Conservation (phyloP, 768 basidiomycete species). For the Tylopilus intermedius region DNA sequence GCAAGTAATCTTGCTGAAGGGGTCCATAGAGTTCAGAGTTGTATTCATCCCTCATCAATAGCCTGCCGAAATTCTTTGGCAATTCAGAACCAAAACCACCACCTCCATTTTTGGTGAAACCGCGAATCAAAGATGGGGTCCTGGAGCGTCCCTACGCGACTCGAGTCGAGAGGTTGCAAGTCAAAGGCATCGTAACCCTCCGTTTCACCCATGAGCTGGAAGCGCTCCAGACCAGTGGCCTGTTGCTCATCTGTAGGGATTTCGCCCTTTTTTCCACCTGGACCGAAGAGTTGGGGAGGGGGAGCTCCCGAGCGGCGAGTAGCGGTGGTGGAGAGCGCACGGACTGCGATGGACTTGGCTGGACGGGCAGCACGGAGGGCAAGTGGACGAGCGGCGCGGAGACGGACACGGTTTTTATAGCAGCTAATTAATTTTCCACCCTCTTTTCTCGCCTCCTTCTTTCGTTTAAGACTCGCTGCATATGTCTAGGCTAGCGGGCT, state of each 20-base stretch:
- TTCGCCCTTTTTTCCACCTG: constrained; percentile 66
- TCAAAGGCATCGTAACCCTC: constrained; percentile 91
- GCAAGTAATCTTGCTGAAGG: not conserved
- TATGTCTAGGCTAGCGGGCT: not conserved
- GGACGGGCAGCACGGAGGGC: constrained; percentile 19
- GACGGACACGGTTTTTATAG: not conserved
- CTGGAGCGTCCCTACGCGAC: constrained; percentile 77
- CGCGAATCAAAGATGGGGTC: not conserved
- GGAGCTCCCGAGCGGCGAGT: constrained; percentile 47
- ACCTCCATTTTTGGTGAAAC: not conserved
- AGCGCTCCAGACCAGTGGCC: constrained; percentile 93
- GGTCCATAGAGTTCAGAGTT: not conserved
- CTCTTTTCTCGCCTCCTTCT: not conserved
- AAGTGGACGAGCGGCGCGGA: constrained; percentile 27
- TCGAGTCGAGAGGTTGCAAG: constrained; percentile 75
- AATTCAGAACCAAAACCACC: not conserved
- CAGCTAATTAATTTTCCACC: constrained; percentile 15
- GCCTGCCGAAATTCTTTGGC: not conserved
- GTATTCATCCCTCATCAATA: not conserved
- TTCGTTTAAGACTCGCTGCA: constrained; percentile 5
- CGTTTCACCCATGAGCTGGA: constrained; percentile 85
- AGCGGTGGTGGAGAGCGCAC: constrained; percentile 57
- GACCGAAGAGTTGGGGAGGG: constrained; percentile 63
- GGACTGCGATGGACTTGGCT: constrained; percentile 31
- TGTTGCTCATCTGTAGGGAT: constrained; percentile 85